A percentile compares a stretch with the other conserved stretches of the same genome.
phyloP scores from a whole-genome alignment of 2,329 filamentous ascomycete species.

The Fusarium verrucosum region DNA sequence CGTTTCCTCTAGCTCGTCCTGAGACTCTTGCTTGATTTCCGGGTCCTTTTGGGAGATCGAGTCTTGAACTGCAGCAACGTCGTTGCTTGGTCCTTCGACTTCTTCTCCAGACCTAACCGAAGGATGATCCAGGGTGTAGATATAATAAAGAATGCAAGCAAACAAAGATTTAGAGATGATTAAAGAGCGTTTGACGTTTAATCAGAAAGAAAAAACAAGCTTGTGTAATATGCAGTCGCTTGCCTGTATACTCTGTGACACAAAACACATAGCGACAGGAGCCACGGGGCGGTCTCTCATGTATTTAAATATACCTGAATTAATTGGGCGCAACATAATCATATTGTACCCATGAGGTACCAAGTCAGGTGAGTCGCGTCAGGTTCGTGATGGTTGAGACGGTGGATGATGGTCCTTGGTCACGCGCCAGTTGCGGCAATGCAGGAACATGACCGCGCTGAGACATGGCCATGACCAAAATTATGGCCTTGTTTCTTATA shows the following conservation, averaged over 20 bases:
- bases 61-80: constrained; percentile 30
- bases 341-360: constrained; percentile 4
- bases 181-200: neutral
- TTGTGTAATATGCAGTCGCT: constrained; percentile 32
- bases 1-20: neutral
- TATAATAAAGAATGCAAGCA: neutral
- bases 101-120: constrained; percentile 13
- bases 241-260: constrained; percentile 19
- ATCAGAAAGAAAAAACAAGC: neutral
- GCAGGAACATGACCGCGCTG: constrained; percentile 38
- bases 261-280: constrained; percentile 16
- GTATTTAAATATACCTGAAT: constrained; percentile 23
- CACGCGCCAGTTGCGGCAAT: constrained; percentile 30
- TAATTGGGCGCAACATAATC: neutral
- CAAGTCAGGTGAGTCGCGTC: constrained; percentile 38
- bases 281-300: neutral
- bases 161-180: neutral
- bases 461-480: constrained; percentile 34
- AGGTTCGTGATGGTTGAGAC: constrained; percentile 35
- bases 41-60: constrained; percentile 9
- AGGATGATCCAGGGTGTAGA: constrained; percentile 27
- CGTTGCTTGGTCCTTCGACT: constrained; percentile 24
- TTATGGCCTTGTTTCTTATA: constrained; percentile 17
- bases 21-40: constrained; percentile 7
- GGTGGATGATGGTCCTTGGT: constrained; percentile 29